These are phyloP conservation scores for Ganoderma sinense DNA, from an alignment of 1,284 basidiomycete species.

Conservation along the genomic window DNA sequence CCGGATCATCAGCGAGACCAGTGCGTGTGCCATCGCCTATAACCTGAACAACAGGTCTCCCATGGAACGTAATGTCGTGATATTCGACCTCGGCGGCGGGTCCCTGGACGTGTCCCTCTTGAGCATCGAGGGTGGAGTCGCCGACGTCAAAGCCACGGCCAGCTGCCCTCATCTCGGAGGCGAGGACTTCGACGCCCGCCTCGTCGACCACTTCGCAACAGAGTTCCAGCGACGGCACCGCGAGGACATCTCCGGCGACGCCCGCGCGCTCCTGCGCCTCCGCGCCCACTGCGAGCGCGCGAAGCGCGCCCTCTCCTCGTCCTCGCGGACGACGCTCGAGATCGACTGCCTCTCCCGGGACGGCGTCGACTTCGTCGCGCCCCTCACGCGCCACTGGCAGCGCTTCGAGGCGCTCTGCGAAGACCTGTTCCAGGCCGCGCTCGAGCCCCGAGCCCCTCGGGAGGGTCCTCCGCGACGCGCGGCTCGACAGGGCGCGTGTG, in stretches of 20 bases:
- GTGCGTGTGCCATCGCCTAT: conserved; percentile 94
- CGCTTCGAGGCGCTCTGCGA: conserved; percentile 98
- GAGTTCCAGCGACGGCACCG: conserved; percentile 99
- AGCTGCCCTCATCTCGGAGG: conserved; percentile 99
- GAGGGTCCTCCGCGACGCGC: too few relatives aligned
- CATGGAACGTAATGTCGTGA: conserved; percentile 92
- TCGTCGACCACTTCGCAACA: conserved; percentile 97
- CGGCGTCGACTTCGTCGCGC: conserved; percentile 98
- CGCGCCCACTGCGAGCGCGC: conserved; percentile 98
- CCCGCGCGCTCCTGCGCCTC: conserved; percentile 95
- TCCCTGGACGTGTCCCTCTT: conserved; percentile 99
- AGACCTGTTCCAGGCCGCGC: conserved; percentile 72
- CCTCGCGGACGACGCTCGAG: conserved; percentile 95
- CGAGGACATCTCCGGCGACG: conserved; percentile 91
- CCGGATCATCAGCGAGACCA: conserved; percentile 96
- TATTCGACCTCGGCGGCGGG: conserved; percentile 98
- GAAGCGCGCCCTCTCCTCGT: conserved; percentile 97
- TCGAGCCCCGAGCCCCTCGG: too few relatives aligned
- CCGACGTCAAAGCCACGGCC: conserved; percentile 98
- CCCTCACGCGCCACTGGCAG: conserved; percentile 96
- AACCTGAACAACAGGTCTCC: conserved; percentile 90
- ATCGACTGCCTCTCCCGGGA: conserved; percentile 98
- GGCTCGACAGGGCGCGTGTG: too few relatives aligned
- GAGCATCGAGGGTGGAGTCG: conserved; percentile 97
- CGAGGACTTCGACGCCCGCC: conserved; percentile 96